phyloP scores from a whole-genome alignment of 169 alveolate genomes.

The Cryptosporidium ryanae region DNA sequence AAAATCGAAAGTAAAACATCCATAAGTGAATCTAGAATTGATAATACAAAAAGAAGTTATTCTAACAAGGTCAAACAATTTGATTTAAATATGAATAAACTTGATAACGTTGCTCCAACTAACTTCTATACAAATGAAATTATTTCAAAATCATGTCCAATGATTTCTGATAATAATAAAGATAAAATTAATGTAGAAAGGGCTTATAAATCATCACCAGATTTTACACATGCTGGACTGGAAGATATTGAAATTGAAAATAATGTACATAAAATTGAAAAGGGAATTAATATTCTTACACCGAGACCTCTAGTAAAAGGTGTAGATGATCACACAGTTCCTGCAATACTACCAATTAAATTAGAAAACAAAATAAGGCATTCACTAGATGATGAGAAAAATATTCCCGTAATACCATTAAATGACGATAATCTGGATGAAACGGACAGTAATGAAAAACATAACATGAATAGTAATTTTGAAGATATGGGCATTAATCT shows the following conservation, averaged over 20 bases:
- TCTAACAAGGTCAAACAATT: not conserved
- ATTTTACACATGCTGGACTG: not conserved
- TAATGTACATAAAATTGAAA: conserved; percentile 2
- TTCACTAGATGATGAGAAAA: conserved; percentile 29
- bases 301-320: conserved; percentile 36
- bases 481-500: not conserved
- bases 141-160: conserved; percentile 4
- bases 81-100: conserved; percentile 7
- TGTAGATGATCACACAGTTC: conserved; percentile 30
- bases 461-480: not conserved
- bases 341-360: conserved; percentile 32
- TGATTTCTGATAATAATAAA: not conserved
- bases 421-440: not conserved
- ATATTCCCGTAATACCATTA: conserved; percentile 68
- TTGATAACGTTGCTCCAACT: conserved; percentile 15
- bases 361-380: conserved; percentile 28
- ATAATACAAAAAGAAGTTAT: not conserved
- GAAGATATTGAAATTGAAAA: not conserved
- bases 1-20: conserved; percentile 4
- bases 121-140: conserved; percentile 7
- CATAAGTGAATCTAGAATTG: not conserved
- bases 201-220: conserved; percentile 23
- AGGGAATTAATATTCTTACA: conserved; percentile 21
- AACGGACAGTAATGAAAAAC: not conserved
- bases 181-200: not conserved